Conservation (phyloP, 2,329 filamentous ascomycete species). For the Hirsutella rhossiliensis region DNA sequence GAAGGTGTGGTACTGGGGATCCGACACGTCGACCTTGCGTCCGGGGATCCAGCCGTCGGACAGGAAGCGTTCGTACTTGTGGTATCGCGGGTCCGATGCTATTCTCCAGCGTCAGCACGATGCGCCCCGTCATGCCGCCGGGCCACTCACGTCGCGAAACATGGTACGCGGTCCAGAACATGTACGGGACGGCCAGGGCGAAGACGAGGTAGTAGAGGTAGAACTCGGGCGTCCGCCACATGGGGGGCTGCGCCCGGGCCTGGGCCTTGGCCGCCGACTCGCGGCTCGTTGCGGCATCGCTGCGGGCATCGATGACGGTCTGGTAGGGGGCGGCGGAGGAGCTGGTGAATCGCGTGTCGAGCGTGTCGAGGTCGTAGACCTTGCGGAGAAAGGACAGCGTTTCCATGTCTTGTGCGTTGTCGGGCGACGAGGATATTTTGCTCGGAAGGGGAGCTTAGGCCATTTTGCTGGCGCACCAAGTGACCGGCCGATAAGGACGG, state of each 20-base stretch:
- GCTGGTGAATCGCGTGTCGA: conserved; percentile 53
- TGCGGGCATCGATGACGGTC: conserved; percentile 38
- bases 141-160: conserved; percentile 62
- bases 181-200: conserved; percentile 55
- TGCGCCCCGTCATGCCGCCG: conserved; percentile 6
- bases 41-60: conserved; percentile 84
- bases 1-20: conserved; percentile 77
- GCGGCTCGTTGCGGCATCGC: conserved; percentile 24
- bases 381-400: conserved; percentile 29
- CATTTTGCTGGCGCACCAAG: no score
- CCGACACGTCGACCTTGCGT: conserved; percentile 84
- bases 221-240: conserved; percentile 83
- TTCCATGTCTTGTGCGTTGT: conserved; percentile 18
- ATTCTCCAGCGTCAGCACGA: background rate
- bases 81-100: conserved; percentile 75
- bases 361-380: conserved; percentile 53
- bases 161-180: conserved; percentile 83
- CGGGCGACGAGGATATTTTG: no score
- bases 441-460: no score
- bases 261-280: conserved; percentile 23
- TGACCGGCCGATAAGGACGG: no score
- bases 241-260: conserved; percentile 44
- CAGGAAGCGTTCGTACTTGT: conserved; percentile 58
- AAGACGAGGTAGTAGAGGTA: conserved; percentile 67
- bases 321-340: conserved; percentile 58